Evolutionary conservation across 148 eudicot genomes (phyloP).

Genomic region (Pharnaceum exiguum): DNA sequence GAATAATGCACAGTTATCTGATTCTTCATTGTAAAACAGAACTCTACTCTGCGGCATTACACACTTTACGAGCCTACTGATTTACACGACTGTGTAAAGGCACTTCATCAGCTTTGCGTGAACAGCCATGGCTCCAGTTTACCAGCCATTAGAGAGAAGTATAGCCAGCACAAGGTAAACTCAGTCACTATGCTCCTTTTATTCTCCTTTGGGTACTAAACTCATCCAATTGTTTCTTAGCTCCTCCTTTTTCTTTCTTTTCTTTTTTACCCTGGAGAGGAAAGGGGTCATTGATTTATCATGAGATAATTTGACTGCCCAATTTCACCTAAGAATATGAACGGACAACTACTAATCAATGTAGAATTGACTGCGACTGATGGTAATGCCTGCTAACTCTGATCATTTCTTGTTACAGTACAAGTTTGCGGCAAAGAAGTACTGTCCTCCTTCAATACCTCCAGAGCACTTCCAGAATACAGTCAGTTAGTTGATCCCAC

Average conservation of each 20-base stretch:
- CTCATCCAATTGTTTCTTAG: too few relatives aligned
- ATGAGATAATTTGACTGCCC: too few relatives aligned
- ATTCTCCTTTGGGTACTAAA: too few relatives aligned
- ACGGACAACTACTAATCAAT: too few relatives aligned
- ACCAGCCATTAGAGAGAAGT: slow-evolving; percentile 89
- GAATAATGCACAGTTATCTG: background rate
- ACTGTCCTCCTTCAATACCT: slow-evolving; percentile 79
- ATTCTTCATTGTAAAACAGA: slow-evolving; percentile 34
- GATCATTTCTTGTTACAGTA: slow-evolving; percentile 48
- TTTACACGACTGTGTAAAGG: slow-evolving; percentile 59
- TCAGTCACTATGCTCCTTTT: background rate
- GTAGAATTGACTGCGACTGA: too few relatives aligned
- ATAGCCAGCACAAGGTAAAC: slow-evolving; percentile 84
- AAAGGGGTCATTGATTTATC: too few relatives aligned
- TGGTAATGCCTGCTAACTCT: background rate
- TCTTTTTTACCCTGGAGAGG: too few relatives aligned
- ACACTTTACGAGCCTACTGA: slow-evolving; percentile 78
- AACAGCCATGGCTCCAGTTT: slow-evolving; percentile 51
- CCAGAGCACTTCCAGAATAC: slow-evolving; percentile 51
- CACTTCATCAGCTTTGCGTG: slow-evolving; percentile 67
- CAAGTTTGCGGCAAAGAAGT: slow-evolving; percentile 83
- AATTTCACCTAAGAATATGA: too few relatives aligned
- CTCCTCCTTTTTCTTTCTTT: background rate
- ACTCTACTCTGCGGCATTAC: slow-evolving; percentile 69
- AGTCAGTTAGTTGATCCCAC: slow-evolving; percentile 21